Evolutionary conservation across 2,329 filamentous ascomycete genomes (phyloP).

Genomic region (Bisporella sp.): DNA sequence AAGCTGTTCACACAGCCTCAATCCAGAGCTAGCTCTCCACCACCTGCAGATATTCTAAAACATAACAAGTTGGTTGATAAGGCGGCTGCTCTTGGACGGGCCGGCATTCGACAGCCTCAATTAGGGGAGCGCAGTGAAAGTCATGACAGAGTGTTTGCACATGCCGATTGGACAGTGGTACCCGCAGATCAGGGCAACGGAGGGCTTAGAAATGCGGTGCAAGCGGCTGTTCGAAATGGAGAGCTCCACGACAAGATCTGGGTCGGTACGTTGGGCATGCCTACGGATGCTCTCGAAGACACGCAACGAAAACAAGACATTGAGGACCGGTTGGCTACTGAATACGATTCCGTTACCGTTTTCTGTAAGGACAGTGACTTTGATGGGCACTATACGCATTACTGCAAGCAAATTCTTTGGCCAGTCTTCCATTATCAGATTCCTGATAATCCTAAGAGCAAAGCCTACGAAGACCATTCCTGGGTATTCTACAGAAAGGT

Average conservation of each 20-base stretch:
- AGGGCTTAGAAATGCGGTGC: constrained; percentile 80
- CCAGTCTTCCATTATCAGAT: constrained; percentile 98
- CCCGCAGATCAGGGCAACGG: constrained; percentile 88
- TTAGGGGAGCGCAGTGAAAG: constrained; percentile 49
- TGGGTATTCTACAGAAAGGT: constrained; percentile 92
- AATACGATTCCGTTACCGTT: constrained; percentile 77
- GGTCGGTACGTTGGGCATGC: constrained; percentile 91
- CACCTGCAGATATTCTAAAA: constrained; percentile 69
- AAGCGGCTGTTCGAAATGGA: constrained; percentile 65
- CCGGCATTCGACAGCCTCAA: constrained; percentile 50
- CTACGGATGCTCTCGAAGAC: constrained; percentile 75
- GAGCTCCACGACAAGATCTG: constrained; percentile 71
- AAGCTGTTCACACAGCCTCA: constrained; percentile 53
- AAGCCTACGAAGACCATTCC: constrained; percentile 94
- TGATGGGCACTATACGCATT: constrained; percentile 90
- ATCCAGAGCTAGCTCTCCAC: constrained; percentile 66
- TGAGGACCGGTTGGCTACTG: constrained; percentile 69
- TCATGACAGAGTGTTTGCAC: constrained; percentile 64
- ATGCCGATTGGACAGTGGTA: constrained; percentile 76
- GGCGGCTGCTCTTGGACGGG: constrained; percentile 48
- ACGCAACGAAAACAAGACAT: constrained; percentile 75
- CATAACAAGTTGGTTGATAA: constrained; percentile 52
- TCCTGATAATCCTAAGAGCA: constrained; percentile 95
- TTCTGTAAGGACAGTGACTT: constrained; percentile 88
- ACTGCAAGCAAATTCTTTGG: constrained; percentile 97